Evolutionary conservation across 768 basidiomycete species (phyloP).

Genomic region (Tylopilus vinaceipallidus): DNA sequence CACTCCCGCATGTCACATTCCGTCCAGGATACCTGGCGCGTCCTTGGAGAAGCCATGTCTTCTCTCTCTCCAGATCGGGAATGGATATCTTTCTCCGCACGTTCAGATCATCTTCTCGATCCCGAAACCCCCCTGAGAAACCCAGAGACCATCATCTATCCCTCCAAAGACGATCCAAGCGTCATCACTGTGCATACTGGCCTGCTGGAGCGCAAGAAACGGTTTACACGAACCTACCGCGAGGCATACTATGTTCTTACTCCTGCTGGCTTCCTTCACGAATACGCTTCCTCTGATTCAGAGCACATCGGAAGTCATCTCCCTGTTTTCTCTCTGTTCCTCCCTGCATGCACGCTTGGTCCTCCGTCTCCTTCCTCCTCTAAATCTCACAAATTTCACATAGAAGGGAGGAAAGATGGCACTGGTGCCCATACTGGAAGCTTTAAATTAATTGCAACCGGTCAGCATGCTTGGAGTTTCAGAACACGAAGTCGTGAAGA

Average conservation of each 20-base stretch:
- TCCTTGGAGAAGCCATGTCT: constrained; percentile 71
- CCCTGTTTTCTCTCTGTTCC: constrained; percentile 85
- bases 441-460: constrained; percentile 38
- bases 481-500: constrained; percentile 87
- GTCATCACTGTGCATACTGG: constrained; percentile 87
- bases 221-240: constrained; percentile 82
- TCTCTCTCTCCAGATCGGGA: constrained; percentile 83
- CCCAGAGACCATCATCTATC: constrained; percentile 75
- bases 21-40: constrained; percentile 73
- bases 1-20: constrained; percentile 72
- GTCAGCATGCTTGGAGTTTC: constrained; percentile 83
- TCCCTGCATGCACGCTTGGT: constrained; percentile 93
- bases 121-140: constrained; percentile 94
- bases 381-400: constrained; percentile 92
- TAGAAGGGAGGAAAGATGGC: constrained; percentile 88
- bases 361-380: constrained; percentile 73
- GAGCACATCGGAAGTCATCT: constrained; percentile 42
- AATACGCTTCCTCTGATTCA: constrained; percentile 79
- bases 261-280: constrained; percentile 94
- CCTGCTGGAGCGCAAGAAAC: constrained; percentile 90
- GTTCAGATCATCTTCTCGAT: constrained; percentile 92
- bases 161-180: constrained; percentile 85
- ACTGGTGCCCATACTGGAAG: constrained; percentile 59
- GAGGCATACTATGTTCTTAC: constrained; percentile 93
- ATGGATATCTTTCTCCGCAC: constrained; percentile 94